Base-by-base conservation (phyloP, 495 filamentous ascomycete genomes). In the Lophiostoma macrostomum region DNA sequence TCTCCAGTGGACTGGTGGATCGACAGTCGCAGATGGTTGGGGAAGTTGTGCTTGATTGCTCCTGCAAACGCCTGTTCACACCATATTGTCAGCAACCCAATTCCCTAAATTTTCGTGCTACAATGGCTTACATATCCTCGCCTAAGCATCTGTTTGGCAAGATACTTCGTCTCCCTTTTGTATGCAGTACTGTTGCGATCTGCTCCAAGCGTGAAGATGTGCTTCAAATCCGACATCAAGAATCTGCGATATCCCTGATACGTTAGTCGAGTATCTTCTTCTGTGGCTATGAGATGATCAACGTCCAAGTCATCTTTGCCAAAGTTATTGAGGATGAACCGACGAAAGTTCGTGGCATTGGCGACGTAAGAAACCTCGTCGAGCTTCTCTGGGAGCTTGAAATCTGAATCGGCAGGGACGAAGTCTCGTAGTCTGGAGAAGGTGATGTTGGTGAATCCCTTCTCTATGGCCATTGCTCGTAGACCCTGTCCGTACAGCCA, bases 401-500 rank as follows among this genome's bases (percentile, higher is more conserved):
- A 31, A 12, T 35, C 25, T 32, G 29, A 32, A 32, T 32, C 29
- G 29, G 29, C 7, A 32, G 29, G n/a, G 18, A 47, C n/a, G 4
- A 47, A 20, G 18, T 47, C 43, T 32, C 18, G 4, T 11, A 47
- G 10, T 20, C 43, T 4, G 25, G 43, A 30, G 43, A 47, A 47
- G 23, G 11, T 16, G 23, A 47, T 47, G 30, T 66, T 68, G 52
- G 73, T 56, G 55, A 70, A 64, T 25, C 58, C 63, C 16, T 71
- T 69, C 10, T 71, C 67, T 3, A 67, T 58, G 19, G 67, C 67
- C 49, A 73, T 67, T 23, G 65, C 49, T 12, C 74, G 74, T 32
- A 77, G 56, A 0, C 66, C 60, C 53, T 71, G 57, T 6, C 68
- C 64, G 44, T 76, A 75, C 12, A 66, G 61, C 71, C 72, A 77